These are phyloP conservation scores for Backusella macrospora DNA, from an alignment of 192 early-diverging fungal genomes.

Conservation along the genomic window DNA sequence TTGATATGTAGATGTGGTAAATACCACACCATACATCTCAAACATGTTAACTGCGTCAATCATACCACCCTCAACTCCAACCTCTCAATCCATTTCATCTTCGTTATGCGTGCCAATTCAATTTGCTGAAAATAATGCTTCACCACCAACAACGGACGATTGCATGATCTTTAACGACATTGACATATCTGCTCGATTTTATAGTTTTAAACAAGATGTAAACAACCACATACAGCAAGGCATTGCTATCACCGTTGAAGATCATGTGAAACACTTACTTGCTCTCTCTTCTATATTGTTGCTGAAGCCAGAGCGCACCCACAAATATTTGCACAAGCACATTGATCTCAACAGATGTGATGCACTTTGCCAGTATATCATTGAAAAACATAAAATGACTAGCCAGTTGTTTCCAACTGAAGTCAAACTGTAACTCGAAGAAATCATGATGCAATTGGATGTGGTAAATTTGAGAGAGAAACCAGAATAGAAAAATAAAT, in stretches of 20 bases:
- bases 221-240: neutral
- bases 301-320: conserved; percentile 9
- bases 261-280: neutral
- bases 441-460: neutral
- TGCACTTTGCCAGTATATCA: neutral
- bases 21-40: conserved; percentile 10
- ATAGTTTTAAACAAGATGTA: conserved; percentile 6
- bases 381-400: conserved; percentile 14
- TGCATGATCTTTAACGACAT: neutral
- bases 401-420: neutral
- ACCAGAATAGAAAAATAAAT: neutral
- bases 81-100: conserved; percentile 12
- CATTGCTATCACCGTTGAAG: too few relatives aligned
- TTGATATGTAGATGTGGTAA: too few relatives aligned
- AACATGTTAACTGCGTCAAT: neutral
- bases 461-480: neutral
- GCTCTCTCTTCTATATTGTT: conserved; percentile 4
- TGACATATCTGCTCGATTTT: neutral
- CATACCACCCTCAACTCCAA: conserved; percentile 5
- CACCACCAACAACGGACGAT: conserved; percentile 8
- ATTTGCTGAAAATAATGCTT: conserved; percentile 3
- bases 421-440: neutral
- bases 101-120: neutral
- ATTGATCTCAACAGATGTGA: conserved; percentile 5
- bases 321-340: neutral